These are phyloP conservation scores for Fusarium acutatum DNA, from an alignment of 2,329 filamentous ascomycete species.

Conservation along the genomic window DNA sequence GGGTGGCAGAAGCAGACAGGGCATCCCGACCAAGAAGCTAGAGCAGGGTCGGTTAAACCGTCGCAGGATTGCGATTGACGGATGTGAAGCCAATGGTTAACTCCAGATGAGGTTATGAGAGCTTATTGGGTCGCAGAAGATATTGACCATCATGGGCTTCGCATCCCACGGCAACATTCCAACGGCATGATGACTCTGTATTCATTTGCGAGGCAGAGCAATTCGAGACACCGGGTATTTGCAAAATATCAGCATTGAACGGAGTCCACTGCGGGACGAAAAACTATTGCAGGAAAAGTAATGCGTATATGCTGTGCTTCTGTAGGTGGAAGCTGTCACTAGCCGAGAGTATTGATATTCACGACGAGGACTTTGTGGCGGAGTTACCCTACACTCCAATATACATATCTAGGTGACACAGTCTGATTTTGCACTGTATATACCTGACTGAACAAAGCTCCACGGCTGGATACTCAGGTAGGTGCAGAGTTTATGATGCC, in stretches of 20 bases:
- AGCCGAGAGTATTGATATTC: background rate
- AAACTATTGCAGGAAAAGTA: background rate
- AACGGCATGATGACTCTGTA: background rate
- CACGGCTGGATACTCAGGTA: background rate
- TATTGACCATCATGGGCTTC: constrained; percentile 32
- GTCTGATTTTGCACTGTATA: background rate
- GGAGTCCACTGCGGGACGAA: background rate
- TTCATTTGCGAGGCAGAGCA: constrained; percentile 7
- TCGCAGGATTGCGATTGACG: constrained; percentile 43
- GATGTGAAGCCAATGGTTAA: constrained; percentile 40
- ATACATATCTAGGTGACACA: background rate
- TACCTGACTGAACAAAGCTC: background rate
- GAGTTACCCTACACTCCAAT: constrained; percentile 16
- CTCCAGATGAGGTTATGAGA: constrained; percentile 18
- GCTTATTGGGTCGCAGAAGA: constrained; percentile 40
- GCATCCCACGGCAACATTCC: constrained; percentile 3
- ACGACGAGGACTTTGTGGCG: background rate
- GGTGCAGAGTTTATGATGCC: background rate
- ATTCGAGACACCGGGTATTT: background rate
- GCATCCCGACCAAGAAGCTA: constrained; percentile 12
- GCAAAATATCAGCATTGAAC: background rate
- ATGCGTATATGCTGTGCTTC: background rate
- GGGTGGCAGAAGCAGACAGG: constrained; percentile 16
- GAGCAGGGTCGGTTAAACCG: constrained; percentile 32
- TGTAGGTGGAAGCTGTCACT: constrained; percentile 1